Base-by-base conservation (phyloP, 2,329 filamentous ascomycete species). In the Calonectria montana region DNA sequence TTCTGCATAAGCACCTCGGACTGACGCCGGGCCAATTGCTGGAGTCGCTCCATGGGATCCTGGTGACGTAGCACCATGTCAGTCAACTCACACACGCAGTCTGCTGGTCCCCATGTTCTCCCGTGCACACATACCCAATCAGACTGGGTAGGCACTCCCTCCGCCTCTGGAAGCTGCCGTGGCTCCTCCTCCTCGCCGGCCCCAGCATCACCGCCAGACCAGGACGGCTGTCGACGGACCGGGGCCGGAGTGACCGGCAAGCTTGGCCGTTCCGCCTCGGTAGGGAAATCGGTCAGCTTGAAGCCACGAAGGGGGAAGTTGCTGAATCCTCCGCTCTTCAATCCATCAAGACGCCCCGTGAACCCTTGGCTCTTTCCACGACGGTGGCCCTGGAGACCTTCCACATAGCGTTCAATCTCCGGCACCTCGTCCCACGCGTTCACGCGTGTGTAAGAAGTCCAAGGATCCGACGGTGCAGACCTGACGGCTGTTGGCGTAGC, bases 371-470 rank as follows among this genome's bases (percentile, higher is more conserved):
- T 84, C 71, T 80, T 82, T 27, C 73, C 77, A 55, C 86, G 84
- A 62, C 83, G 85, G 79, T 90, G 88, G 81, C 92, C 91, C 77
- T 93, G 91, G 68, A 97, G 86, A 65, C 91, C 89, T 74, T 94
- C 94, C 67, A 98, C 94, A 81, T 98, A 99, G 74, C 91, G 90
- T 79, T 94, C 92, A 78, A 99, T 99, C 75, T 94, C 93, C 15
- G 94, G 94, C 65, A 97, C 90, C 65, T 94, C 94, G 79, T 99
- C 97, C 97, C 97, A 99, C 18, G 95, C 96, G 82, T 98, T 99
- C 63, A 88, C 90, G 57, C 91, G 89, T n/a, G 91, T 87, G 81
- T 93, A 98, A 57, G 88, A 88, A 74, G 91, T 89, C 94, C 94
- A 97, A 23, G 91, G 89, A 78, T 92, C 88, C 61, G 89, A 85